Percentiles rank a stretch among this genome's conserved stretches.
Conservation (phyloP, 768 basidiomycete species). For the Coprinopsis sp. region DNA sequence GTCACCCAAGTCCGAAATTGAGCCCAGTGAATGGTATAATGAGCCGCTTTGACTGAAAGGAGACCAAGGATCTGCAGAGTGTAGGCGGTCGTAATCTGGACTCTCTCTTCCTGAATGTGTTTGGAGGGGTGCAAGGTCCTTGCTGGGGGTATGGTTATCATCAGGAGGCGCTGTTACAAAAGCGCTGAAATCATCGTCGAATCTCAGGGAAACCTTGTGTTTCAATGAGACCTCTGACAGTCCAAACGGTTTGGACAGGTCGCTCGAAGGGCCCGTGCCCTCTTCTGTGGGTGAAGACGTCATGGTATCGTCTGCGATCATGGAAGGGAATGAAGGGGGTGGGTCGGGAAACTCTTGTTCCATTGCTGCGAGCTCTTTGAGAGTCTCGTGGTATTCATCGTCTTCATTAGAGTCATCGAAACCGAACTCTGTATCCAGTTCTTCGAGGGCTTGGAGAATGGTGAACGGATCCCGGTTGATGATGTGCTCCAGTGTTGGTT, state of each 20-base stretch:
- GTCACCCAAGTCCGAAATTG: constrained; percentile 54
- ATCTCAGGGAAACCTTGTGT: constrained; percentile 28
- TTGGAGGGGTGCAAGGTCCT: constrained; percentile 7
- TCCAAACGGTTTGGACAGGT: constrained; percentile 10
- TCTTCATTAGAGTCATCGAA: constrained; percentile 7
- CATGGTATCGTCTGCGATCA: background rate
- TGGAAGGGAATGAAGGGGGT: constrained; percentile 1
- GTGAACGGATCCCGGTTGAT: constrained; percentile 8
- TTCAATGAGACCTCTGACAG: constrained; percentile 1
- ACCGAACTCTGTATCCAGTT: constrained; percentile 9
- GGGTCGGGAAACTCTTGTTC: background rate
- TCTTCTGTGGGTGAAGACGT: background rate
- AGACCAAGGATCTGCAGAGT: constrained; percentile 1
- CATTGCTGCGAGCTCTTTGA: constrained; percentile 3
- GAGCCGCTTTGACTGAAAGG: constrained; percentile 9
- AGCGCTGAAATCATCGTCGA: constrained; percentile 80
- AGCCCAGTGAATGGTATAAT: constrained; percentile 51
- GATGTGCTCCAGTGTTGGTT: constrained; percentile 9
- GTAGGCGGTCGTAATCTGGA: constrained; percentile 10
- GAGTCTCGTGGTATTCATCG: constrained; percentile 6
- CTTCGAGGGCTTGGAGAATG: constrained; percentile 9
- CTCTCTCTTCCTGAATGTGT: constrained; percentile 4
- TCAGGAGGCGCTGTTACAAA: constrained; percentile 61
- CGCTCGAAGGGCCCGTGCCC: background rate
- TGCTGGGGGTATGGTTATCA: constrained; percentile 4